Conservation (phyloP, 2,329 filamentous ascomycete species). For the Tetracladium maxilliforme region DNA sequence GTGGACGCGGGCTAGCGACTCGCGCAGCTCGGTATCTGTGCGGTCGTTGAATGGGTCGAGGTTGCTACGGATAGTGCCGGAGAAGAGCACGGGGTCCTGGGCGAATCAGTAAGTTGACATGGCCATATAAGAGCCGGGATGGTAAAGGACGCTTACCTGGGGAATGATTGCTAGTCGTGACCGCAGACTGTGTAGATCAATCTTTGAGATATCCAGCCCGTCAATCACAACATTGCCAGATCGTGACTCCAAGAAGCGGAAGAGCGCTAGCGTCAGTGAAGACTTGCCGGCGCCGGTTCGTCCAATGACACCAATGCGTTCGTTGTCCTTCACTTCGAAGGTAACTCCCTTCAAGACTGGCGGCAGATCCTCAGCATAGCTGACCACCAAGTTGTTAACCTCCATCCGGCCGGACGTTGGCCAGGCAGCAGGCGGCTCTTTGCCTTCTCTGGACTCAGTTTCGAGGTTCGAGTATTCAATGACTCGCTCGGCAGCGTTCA, state of each 20-base stretch:
- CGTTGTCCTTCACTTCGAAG: constrained; percentile 50
- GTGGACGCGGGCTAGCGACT: constrained; percentile 74
- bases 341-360: constrained; percentile 55
- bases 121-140: too few relatives aligned
- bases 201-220: constrained; percentile 12
- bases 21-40: constrained; percentile 75
- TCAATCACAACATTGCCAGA: constrained; percentile 12
- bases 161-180: constrained; percentile 14
- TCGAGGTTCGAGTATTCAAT: constrained; percentile 58
- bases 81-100: constrained; percentile 87
- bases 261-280: constrained; percentile 3
- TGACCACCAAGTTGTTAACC: constrained; percentile 56
- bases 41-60: constrained; percentile 80
- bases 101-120: too few relatives aligned
- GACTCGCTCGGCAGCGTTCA: constrained; percentile 66
- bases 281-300: constrained; percentile 12
- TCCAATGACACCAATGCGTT: constrained; percentile 22
- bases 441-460: constrained; percentile 50
- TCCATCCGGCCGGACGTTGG: constrained; percentile 60
- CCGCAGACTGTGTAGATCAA: constrained; percentile 13
- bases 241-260: constrained; percentile 5
- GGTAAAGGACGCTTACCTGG: too few relatives aligned
- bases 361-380: constrained; percentile 56
- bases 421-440: constrained; percentile 55
- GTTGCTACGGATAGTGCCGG: constrained; percentile 72